A percentile compares a stretch with the other conserved stretches of the same genome.
Evolutionary conservation across 768 basidiomycete genomes (phyloP).

Genomic region (Russula sp.): DNA sequence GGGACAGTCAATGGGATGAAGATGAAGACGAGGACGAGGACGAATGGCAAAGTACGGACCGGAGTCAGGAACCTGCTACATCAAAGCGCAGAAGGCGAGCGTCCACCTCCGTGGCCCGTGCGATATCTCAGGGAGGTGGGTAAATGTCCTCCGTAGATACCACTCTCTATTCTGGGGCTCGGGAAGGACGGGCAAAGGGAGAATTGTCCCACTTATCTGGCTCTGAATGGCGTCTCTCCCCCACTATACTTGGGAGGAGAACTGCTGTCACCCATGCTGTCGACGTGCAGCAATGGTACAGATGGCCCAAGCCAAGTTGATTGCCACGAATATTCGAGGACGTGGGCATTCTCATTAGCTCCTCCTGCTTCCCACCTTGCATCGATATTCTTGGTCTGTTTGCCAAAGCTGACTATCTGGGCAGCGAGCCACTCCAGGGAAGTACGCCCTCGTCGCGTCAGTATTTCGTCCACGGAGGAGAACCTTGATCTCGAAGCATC

Average conservation of each 20-base stretch:
- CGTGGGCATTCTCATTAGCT: background rate
- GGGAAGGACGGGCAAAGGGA: background rate
- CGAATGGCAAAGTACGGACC: conserved; percentile 25
- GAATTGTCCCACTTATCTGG: background rate
- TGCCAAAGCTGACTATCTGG: background rate
- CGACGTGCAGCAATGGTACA: background rate
- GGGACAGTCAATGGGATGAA: conserved; percentile 42
- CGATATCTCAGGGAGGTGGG: conserved; percentile 12
- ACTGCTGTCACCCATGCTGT: background rate
- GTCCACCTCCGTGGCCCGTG: conserved; percentile 23
- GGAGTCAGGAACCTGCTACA: conserved; percentile 32
- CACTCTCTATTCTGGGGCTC: background rate
- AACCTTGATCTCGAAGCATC: conserved; percentile 26
- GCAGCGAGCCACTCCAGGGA: conserved; percentile 23
- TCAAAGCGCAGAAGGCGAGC: conserved; percentile 25
- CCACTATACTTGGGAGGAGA: background rate
- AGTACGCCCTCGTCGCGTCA: conserved; percentile 16
- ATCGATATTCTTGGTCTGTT: background rate
- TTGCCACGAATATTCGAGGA: background rate
- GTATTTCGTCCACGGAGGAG: conserved; percentile 22
- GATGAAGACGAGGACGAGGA: conserved; percentile 51
- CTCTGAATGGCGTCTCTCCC: background rate
- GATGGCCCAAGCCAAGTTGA: background rate
- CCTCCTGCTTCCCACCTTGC: background rate
- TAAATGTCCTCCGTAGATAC: background rate